A percentile compares a stretch with the other conserved stretches of the same genome.
These are phyloP conservation scores for Kurtzmaniella fragi DNA, from an alignment of 805 yeast species.

Conservation along the genomic window DNA sequence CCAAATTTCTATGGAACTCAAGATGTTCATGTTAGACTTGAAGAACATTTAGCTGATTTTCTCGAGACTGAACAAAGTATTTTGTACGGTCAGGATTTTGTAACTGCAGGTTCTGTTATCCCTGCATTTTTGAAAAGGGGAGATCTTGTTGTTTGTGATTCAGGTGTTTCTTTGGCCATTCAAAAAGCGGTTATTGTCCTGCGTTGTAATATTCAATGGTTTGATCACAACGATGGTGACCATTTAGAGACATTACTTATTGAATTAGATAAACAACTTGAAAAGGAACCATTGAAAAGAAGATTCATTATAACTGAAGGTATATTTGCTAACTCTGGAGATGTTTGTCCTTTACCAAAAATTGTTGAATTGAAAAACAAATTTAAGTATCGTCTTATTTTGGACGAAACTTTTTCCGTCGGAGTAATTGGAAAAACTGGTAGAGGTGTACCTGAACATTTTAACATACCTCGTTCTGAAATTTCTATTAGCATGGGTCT, in stretches of 20 bases:
- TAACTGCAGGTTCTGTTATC: constrained; percentile 79
- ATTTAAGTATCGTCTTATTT: constrained; percentile 78
- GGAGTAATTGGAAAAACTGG: constrained; percentile 87
- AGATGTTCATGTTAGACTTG: constrained; percentile 79
- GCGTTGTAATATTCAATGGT: constrained; percentile 81
- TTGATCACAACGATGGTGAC: constrained; percentile 81
- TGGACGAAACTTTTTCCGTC: constrained; percentile 83
- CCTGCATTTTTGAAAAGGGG: constrained; percentile 96
- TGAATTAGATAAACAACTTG: constrained; percentile 55
- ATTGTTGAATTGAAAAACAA: constrained; percentile 71
- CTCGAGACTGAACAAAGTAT: constrained; percentile 76
- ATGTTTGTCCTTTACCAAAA: constrained; percentile 63
- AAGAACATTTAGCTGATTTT: constrained; percentile 67
- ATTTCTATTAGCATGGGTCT: constrained; percentile 87
- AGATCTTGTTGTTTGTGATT: constrained; percentile 84
- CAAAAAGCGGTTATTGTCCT: constrained; percentile 88
- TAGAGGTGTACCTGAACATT: constrained; percentile 78
- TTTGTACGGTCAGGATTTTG: constrained; percentile 88
- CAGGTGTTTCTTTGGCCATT: constrained; percentile 65
- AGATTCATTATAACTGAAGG: constrained; percentile 92
- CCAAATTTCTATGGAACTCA: constrained; percentile 96
- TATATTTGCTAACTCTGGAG: constrained; percentile 76
- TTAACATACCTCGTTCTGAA: constrained; percentile 58
- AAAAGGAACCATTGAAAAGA: constrained; percentile 76
- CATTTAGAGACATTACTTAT: constrained; percentile 67